Conservation (phyloP, 345 rosid genomes). For the Anastatica hierochuntica region DNA sequence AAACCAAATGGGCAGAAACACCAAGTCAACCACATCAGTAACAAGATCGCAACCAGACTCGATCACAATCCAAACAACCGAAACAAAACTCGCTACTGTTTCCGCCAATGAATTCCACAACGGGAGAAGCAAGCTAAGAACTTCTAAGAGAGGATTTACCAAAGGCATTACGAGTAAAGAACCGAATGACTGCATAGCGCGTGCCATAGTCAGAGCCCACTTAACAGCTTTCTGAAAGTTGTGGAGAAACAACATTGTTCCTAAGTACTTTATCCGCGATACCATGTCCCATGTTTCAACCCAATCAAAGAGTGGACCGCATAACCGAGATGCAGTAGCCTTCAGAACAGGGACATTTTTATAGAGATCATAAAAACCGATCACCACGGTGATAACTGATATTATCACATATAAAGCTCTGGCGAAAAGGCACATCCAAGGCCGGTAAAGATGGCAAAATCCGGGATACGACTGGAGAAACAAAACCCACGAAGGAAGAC, state of each 20-base stretch:
- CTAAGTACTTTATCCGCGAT: conserved; percentile 85
- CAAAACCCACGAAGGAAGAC: conserved; percentile 97
- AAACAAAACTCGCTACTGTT: conserved; percentile 38
- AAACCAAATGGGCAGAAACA: conserved; percentile 53
- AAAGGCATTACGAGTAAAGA: conserved; percentile 53
- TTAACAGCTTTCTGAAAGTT: conserved; percentile 77
- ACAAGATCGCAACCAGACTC: conserved; percentile 39
- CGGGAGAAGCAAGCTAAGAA: conserved; percentile 47
- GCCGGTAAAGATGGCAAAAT: conserved; percentile 82
- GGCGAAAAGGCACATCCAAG: conserved; percentile 98
- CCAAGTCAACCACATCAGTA: conserved; percentile 39
- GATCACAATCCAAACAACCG: conserved; percentile 37
- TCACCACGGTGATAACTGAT: conserved; percentile 68
- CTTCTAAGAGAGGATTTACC: conserved; percentile 39
- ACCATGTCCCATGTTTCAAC: conserved; percentile 97
- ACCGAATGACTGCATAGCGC: conserved; percentile 50
- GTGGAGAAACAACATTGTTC: conserved; percentile 94
- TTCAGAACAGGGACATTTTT: conserved; percentile 96
- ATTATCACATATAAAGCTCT: conserved; percentile 75
- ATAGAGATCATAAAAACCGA: conserved; percentile 91
- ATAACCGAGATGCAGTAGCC: conserved; percentile 73
- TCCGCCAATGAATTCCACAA: conserved; percentile 47
- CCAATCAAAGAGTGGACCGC: conserved; percentile 94
- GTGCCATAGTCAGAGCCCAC: conserved; percentile 47
- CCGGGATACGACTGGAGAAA: conserved; percentile 97